Conservation (phyloP, 352 stramenopile species). For the Pythium rishiriense region DNA sequence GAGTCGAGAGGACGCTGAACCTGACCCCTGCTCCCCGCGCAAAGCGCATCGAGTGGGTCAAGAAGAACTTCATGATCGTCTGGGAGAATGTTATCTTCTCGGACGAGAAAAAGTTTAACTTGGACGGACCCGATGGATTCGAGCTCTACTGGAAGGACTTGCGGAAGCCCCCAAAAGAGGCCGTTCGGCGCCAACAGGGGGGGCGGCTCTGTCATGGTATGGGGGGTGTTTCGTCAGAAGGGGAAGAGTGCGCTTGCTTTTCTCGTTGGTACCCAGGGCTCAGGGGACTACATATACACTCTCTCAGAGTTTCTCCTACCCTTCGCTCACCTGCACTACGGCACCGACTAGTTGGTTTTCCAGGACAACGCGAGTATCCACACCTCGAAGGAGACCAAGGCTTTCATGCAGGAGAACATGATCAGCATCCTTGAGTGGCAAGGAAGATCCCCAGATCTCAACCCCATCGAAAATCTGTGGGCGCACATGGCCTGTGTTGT, state of each 20-base stretch:
- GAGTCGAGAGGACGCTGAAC: slow-evolving; percentile 18
- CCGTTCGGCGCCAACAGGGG: neutral
- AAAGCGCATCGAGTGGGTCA: slow-evolving; percentile 2
- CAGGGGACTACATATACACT: slow-evolving; percentile 14
- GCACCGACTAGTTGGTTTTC: slow-evolving; percentile 11
- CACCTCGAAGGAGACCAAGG: slow-evolving; percentile 4
- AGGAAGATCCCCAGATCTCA: slow-evolving; percentile 3
- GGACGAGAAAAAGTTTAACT: slow-evolving; percentile 45
- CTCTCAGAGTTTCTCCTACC: slow-evolving; percentile 15
- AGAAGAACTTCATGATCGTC: slow-evolving; percentile 10
- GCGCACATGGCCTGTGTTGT: neutral
- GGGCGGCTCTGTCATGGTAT: slow-evolving; percentile 24
- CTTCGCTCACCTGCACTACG: slow-evolving; percentile 11
- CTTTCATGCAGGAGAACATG: neutral
- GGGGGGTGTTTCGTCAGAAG: slow-evolving; percentile 8
- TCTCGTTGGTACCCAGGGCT: slow-evolving; percentile 4
- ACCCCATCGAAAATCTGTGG: slow-evolving; percentile 22
- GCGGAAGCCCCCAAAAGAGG: neutral
- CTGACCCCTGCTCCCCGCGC: neutral
- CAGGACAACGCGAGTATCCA: slow-evolving; percentile 22
- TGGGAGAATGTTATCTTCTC: slow-evolving; percentile 41
- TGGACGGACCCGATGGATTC: slow-evolving; percentile 38
- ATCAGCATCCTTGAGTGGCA: slow-evolving; percentile 13
- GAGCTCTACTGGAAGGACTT: slow-evolving; percentile 36
- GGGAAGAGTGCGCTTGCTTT: slow-evolving; percentile 6